Base-by-base conservation (phyloP, 805 yeast species). In the Saccharomycopsis fodiens region DNA sequence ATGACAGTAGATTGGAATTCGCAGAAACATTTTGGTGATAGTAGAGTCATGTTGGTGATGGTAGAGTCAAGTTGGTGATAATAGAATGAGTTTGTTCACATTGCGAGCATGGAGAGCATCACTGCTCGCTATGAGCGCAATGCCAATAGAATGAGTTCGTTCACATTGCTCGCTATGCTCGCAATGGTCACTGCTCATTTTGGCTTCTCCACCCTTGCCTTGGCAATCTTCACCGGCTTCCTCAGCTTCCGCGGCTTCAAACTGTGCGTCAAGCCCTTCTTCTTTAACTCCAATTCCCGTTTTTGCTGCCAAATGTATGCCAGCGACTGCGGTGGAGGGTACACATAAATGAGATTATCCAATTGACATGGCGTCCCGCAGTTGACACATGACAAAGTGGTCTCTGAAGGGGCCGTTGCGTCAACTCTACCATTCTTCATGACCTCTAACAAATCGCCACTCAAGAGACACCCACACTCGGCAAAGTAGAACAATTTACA, bases 391-490 rank as follows among this genome's bases (percentile, higher is more conserved):
- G 27, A 19, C n/a, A 37, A 5, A 6, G 29, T 25, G 10, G 6
- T 6, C 6, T 10, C 10, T 25, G 6, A 7, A 10, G 10, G 6
- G 29, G 10, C 10, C 29, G 10, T 6, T 25, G 6, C 10, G 29
- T 25, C 29, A 25, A 6, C 10, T 25, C 46, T 8, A 3, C 43
- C 35, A 23, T 36, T 36, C 15, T 37, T 25, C 4, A 47, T 2
- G 10, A 51, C 23, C 19, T 51, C 29, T 7, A 25, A 10, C 29
- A 25, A 25, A 25, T 25, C 47, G 19, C 45, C 46, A 35, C 47
- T 39, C 29, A 51, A 16, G 1, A 48, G 21, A 40, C 54, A 51
- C 27, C 54, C 54, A 42, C 54, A 51, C 35, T 51, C 54, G 23
- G 45, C 50, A 40, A 51, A 51, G 43, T 51, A 51, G 29, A 48